Conservation (phyloP, 805 yeast species). For the Candida mattraensis region DNA sequence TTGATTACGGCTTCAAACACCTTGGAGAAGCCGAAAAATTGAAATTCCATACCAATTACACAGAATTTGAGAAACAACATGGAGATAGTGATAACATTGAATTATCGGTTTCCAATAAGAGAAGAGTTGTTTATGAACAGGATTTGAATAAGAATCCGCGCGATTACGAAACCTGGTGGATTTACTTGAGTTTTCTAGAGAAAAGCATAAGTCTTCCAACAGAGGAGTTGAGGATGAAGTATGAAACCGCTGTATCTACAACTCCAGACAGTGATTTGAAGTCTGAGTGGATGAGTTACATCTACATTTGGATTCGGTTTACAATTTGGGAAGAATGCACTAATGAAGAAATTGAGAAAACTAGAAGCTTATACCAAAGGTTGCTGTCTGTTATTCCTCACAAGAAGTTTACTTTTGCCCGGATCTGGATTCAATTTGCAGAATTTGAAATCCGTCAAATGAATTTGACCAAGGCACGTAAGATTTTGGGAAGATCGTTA, state of each 20-base stretch:
- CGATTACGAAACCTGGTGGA: conserved; percentile 86
- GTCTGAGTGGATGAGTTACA: conserved; percentile 65
- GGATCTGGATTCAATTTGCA: conserved; percentile 70
- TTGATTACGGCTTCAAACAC: conserved; percentile 47
- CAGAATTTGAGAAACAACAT: conserved; percentile 63
- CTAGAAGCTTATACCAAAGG: conserved; percentile 52
- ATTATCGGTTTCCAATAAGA: conserved; percentile 48
- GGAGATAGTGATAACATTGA: conserved; percentile 60
- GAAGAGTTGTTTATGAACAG: conserved; percentile 56
- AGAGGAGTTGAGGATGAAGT: conserved; percentile 35
- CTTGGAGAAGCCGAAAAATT: conserved; percentile 34
- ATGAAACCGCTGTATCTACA: conserved; percentile 43
- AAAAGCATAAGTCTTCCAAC: conserved; percentile 33
- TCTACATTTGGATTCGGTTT: conserved; percentile 68
- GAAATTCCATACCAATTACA: conserved; percentile 42
- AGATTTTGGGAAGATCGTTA: conserved; percentile 66
- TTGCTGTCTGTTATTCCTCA: conserved; percentile 57
- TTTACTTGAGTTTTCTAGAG: conserved; percentile 53
- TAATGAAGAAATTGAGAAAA: conserved; percentile 39
- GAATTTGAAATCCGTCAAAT: conserved; percentile 72
- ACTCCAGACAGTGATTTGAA: conserved; percentile 37
- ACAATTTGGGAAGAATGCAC: conserved; percentile 60
- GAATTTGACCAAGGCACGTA: conserved; percentile 55
- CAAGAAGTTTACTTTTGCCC: conserved; percentile 60
- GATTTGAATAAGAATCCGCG: conserved; percentile 44